phyloP scores from a whole-genome alignment of 495 filamentous ascomycete species.

The Penicillium lagena region DNA sequence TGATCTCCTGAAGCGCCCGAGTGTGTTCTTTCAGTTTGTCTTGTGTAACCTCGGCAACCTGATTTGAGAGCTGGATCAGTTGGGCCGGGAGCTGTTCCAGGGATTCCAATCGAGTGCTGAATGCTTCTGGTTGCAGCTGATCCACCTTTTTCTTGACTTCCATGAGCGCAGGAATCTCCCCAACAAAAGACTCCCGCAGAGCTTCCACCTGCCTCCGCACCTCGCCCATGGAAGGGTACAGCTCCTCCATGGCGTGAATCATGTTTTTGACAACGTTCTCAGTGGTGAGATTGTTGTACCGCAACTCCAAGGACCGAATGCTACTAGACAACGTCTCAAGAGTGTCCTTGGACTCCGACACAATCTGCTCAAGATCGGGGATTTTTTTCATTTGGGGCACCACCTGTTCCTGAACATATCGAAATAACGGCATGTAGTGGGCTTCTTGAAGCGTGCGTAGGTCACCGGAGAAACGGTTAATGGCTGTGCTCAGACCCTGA shows the following conservation, averaged over 20 bases:
- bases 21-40: no score
- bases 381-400: no score
- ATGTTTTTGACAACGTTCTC: constrained; percentile 26
- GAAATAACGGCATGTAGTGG: no score
- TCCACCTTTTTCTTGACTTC: neutral
- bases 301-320: constrained; percentile 27
- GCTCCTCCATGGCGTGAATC: constrained; percentile 28
- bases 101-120: neutral
- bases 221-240: constrained; percentile 22
- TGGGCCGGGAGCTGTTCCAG: neutral
- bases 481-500: no score
- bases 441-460: no score
- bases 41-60: no score
- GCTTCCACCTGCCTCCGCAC: neutral
- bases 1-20: no score
- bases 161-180: neutral
- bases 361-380: neutral
- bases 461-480: no score
- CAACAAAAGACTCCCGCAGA: constrained; percentile 1
- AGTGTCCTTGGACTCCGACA: neutral
- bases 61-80: neutral
- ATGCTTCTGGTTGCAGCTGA: neutral
- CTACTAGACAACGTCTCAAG: neutral
- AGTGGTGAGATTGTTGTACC: constrained; percentile 30
- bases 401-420: no score